A percentile compares a stretch with the other conserved stretches of the same genome.
phyloP scores from a whole-genome alignment of 1,139 yeast species.

The Zygoascus sp. region DNA sequence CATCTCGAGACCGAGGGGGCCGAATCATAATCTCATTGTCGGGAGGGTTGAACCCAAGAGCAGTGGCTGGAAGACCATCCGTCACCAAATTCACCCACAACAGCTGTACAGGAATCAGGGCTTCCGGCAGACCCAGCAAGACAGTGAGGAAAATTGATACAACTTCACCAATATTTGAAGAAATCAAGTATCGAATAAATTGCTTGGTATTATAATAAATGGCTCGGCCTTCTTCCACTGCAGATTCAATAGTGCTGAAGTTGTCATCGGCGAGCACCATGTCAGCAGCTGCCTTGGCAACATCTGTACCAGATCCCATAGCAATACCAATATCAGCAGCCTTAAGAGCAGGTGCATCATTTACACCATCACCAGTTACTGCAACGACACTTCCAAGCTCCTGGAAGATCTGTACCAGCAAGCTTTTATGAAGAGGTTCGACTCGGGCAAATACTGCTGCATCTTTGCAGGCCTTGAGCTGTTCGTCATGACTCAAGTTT shows the following conservation, averaged over 20 bases:
- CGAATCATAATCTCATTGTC: constrained; percentile 34
- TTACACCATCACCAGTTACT: constrained; percentile 43
- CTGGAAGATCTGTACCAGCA: constrained; percentile 50
- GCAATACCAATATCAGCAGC: constrained; percentile 41
- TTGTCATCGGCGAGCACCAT: constrained; percentile 48
- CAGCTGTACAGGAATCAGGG: constrained; percentile 35
- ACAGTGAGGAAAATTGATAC: constrained; percentile 35
- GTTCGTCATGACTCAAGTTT: constrained; percentile 23
- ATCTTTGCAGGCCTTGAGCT: constrained; percentile 23
- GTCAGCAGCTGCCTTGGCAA: constrained; percentile 56
- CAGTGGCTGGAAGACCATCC: constrained; percentile 38
- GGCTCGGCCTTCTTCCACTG: constrained; percentile 49
- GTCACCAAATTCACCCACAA: constrained; percentile 37
- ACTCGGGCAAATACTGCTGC: constrained; percentile 46
- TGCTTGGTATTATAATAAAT: constrained; percentile 47
- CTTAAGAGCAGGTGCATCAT: constrained; percentile 42
- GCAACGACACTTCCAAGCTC: constrained; percentile 43
- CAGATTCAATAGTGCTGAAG: constrained; percentile 50
- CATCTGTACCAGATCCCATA: constrained; percentile 49
- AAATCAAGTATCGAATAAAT: constrained; percentile 46
- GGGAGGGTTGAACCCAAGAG: constrained; percentile 37
- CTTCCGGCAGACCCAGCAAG: constrained; percentile 34
- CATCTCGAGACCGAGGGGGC: constrained; percentile 34
- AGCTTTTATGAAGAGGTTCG: constrained; percentile 51
- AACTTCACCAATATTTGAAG: constrained; percentile 50